These are phyloP conservation scores for Yarrowia sp. DNA, from an alignment of 805 yeast genomes.

Conservation along the genomic window DNA sequence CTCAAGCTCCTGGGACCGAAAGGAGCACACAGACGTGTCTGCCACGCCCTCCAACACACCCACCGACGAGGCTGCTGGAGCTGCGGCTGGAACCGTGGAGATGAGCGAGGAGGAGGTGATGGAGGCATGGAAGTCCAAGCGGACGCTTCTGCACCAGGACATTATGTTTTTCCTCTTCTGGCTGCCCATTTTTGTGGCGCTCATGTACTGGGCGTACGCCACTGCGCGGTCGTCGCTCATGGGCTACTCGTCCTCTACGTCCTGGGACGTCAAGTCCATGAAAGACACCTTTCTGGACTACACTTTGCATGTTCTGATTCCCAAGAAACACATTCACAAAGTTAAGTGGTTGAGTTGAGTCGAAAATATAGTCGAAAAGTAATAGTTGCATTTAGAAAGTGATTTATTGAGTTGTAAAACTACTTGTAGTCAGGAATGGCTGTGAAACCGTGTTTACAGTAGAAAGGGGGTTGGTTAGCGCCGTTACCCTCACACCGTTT, in stretches of 20 bases:
- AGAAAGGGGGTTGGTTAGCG: too few species aligned
- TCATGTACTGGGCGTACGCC: slow-evolving; percentile 32
- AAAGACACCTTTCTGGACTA: slow-evolving; percentile 35
- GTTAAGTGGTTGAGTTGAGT: slow-evolving; percentile 25
- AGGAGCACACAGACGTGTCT: slow-evolving; percentile 3
- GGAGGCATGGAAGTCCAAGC: slow-evolving; percentile 52
- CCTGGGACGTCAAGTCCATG: slow-evolving; percentile 17
- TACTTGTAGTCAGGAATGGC: too few species aligned
- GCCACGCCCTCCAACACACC: slow-evolving; percentile 25
- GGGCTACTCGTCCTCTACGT: neutral
- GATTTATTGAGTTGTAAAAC: slow-evolving; percentile 16
- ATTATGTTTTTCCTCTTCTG: slow-evolving; percentile 88
- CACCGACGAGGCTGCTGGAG: neutral
- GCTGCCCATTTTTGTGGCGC: slow-evolving; percentile 72
- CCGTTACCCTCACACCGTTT: too few species aligned
- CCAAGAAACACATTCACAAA: slow-evolving; percentile 36
- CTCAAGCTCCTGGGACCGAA: slow-evolving; percentile 27
- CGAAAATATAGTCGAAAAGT: neutral
- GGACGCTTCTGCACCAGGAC: slow-evolving; percentile 66
- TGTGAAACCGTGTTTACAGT: too few species aligned
- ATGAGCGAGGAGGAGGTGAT: slow-evolving; percentile 44
- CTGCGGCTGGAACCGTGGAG: slow-evolving; percentile 7
- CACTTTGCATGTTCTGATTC: slow-evolving; percentile 25
- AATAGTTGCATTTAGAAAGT: slow-evolving; percentile 16
- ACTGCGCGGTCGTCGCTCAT: slow-evolving; percentile 29